phyloP scores from a whole-genome alignment of 441 rosid genomes.

The Pelargonium hybrid region DNA sequence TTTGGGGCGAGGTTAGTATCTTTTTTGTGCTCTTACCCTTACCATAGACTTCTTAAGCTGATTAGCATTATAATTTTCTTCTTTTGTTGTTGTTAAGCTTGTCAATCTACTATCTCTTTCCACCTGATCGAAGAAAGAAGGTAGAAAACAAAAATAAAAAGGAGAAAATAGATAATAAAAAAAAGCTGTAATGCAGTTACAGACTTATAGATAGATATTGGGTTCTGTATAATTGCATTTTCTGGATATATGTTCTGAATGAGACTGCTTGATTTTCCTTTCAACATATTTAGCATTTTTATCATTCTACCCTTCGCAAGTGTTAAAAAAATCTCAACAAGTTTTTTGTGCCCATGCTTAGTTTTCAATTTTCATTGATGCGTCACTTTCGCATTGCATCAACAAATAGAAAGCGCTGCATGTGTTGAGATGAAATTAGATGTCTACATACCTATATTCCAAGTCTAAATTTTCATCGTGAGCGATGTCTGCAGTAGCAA shows the following conservation, averaged over 20 bases:
- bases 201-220: neutral
- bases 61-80: slow-evolving; percentile 3
- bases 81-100: neutral
- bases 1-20: slow-evolving; percentile 73
- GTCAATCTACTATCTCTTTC: neutral
- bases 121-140: neutral
- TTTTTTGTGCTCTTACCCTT: slow-evolving; percentile 12
- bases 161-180: neutral
- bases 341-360: neutral
- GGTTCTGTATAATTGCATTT: slow-evolving; percentile 2
- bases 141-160: neutral
- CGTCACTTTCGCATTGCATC: neutral
- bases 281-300: neutral
- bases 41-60: slow-evolving; percentile 1
- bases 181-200: neutral
- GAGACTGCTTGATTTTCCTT: neutral
- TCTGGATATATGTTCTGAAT: neutral
- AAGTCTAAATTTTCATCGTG: neutral
- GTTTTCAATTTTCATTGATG: neutral
- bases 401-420: neutral
- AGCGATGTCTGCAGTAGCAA: neutral
- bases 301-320: neutral
- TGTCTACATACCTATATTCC: neutral
- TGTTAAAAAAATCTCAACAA: neutral
- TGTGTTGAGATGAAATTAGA: neutral